These are phyloP conservation scores for Phlebiopsis gigantea DNA, from an alignment of 768 basidiomycete species.

Conservation along the genomic window DNA sequence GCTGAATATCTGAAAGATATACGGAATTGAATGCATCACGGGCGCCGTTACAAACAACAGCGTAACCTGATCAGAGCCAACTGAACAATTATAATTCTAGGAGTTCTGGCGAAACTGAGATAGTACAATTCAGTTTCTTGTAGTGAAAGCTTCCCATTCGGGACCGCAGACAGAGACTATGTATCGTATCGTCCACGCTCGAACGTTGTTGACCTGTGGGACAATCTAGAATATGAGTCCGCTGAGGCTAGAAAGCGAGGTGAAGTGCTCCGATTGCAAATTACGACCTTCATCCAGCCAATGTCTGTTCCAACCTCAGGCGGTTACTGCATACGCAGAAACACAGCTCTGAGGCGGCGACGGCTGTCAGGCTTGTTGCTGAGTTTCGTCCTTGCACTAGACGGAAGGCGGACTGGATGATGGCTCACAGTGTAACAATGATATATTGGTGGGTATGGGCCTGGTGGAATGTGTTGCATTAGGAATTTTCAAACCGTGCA, in stretches of 20 bases:
- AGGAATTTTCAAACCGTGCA: too few relatives aligned
- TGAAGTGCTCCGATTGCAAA: conserved; percentile 26
- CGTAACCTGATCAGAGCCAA: background rate
- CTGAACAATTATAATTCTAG: background rate
- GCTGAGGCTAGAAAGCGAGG: too few relatives aligned
- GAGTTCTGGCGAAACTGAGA: background rate
- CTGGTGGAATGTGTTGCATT: too few relatives aligned
- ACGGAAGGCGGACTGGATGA: too few relatives aligned
- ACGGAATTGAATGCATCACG: conserved; percentile 6
- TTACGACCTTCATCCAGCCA: conserved; percentile 25
- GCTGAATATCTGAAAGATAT: background rate
- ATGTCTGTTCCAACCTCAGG: background rate
- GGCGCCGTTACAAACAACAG: background rate
- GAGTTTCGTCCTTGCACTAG: conserved; percentile 20
- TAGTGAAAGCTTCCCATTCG: background rate
- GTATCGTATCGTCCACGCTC: background rate
- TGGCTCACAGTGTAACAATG: too few relatives aligned
- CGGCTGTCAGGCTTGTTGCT: conserved; percentile 19
- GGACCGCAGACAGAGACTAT: background rate
- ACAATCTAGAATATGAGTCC: too few relatives aligned
- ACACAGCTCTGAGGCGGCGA: conserved; percentile 16
- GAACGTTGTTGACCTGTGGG: background rate
- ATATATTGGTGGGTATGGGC: too few relatives aligned
- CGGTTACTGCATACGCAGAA: conserved; percentile 20
- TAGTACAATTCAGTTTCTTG: background rate